Evolutionary conservation across 305 asterid species (phyloP).

Genomic region (Solanum hybrid): DNA sequence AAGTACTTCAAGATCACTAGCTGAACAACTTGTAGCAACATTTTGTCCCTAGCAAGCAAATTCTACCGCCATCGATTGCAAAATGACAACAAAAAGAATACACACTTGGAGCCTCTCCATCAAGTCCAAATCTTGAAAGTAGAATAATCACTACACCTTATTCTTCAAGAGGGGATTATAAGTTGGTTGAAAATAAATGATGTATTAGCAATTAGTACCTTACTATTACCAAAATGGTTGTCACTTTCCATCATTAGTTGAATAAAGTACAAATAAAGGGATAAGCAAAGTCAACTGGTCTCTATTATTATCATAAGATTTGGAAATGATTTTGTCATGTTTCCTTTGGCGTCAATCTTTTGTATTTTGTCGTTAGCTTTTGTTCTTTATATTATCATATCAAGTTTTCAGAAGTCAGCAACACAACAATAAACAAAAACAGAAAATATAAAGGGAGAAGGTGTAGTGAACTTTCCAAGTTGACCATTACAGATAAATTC

Average conservation of each 20-base stretch:
- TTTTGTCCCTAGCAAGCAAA: slow-evolving; percentile 4
- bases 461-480: not conserved
- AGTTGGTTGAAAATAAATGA: not conserved
- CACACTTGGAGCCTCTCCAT: slow-evolving; percentile 16
- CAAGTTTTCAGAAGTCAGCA: not conserved
- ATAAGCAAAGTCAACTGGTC: not conserved
- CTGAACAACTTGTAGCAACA: slow-evolving; percentile 12
- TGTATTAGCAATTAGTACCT: not conserved
- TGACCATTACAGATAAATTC: not conserved
- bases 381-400: not conserved
- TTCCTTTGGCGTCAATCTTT: not conserved
- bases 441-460: not conserved
- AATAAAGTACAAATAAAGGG: not conserved
- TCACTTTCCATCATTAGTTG: not conserved
- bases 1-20: slow-evolving; percentile 29
- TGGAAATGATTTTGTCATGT: not conserved
- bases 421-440: not conserved
- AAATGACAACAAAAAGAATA: slow-evolving; percentile 16
- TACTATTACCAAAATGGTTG: not conserved
- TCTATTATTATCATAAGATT: not conserved
- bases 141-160: not conserved
- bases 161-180: not conserved
- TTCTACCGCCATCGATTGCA: slow-evolving; percentile 8
- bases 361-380: not conserved
- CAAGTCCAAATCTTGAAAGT: not conserved